These are phyloP conservation scores for Phytophthora podocarpi DNA, from an alignment of 352 stramenopile species.

Conservation along the genomic window DNA sequence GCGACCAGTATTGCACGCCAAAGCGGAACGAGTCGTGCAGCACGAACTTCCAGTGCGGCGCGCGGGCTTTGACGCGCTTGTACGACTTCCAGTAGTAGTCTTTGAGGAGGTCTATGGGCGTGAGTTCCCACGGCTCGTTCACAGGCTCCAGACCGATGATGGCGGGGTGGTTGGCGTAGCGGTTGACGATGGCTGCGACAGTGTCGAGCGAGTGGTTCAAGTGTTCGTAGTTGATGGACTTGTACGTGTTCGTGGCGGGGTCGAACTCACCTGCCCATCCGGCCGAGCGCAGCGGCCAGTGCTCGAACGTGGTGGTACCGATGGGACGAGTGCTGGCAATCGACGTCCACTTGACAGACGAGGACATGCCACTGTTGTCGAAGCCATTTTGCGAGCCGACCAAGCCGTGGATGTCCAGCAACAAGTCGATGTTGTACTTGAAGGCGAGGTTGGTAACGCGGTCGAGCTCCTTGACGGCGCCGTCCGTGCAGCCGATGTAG, in stretches of 20 bases:
- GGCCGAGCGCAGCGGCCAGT: conserved; percentile 67
- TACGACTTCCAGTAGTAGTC: conserved; percentile 97
- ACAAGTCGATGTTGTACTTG: conserved; percentile 85
- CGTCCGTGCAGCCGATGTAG: conserved; percentile 92
- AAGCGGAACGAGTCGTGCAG: conserved; percentile 96
- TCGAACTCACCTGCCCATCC: conserved; percentile 93
- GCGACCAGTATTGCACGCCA: conserved; percentile 34
- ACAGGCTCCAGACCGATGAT: conserved; percentile 92
- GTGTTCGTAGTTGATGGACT: conserved; percentile 90
- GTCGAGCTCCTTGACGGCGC: conserved; percentile 90
- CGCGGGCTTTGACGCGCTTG: conserved; percentile 90
- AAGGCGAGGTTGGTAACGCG: conserved; percentile 79
- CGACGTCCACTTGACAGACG: conserved; percentile 36
- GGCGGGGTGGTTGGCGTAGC: conserved; percentile 83
- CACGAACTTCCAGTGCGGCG: conserved; percentile 95
- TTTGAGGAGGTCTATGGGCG: conserved; percentile 89
- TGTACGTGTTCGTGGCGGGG: conserved; percentile 76
- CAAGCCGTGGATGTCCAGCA: conserved; percentile 93
- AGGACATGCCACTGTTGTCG: conserved; percentile 92
- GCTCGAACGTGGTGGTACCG: conserved; percentile 16
- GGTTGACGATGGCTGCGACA: conserved; percentile 88
- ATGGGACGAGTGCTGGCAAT: conserved; percentile 14
- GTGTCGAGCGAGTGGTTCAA: conserved; percentile 88
- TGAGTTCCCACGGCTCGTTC: conserved; percentile 96
- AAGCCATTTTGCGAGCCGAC: conserved; percentile 95